Evolutionary conservation across 2,329 filamentous ascomycete species (phyloP), one percentile per base, ranked within the genome.

Genomic region (Neocucurbitaria cava): DNA sequence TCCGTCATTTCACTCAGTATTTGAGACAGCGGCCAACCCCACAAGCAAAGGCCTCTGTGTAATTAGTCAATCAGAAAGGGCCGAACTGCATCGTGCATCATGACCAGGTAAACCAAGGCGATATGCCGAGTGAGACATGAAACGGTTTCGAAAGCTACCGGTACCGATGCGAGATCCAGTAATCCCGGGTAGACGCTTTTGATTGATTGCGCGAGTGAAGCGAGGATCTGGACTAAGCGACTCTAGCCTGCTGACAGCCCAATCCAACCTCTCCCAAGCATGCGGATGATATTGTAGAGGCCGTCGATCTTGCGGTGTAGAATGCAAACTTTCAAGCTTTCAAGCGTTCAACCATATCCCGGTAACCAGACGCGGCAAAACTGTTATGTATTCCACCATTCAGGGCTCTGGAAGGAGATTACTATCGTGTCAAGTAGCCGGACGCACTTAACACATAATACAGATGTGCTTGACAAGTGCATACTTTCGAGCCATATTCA

Each of bases 121-220:
- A 43, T 17, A 36, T 35, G 41, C 21, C 39, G 43, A 45, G 31
- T 41, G 31, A 44, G 20, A 20, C 13, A 26, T 41, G 38, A 43
- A 43, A 30, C 35, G 10, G 52, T 43, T 10, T 44, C 35, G 33
- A 28, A 36, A 43, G 40, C 36, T 49, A 50, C 49, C 38, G n/a
- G 52, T 47, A 40, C 24, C 9, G 24, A 26, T 1, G 31, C 33
- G 42, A 51, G 48, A 61, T 56, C 43, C 10, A 26, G 46, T 28
- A 39, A 50, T 47, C 44, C 44, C 38, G 49, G 23, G 46, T 47
- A 49, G 46, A 54, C 38, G 48, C 59, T 44, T 53, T 59, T 53
- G 33, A 58, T 53, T 54, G 28, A 44, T 35, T 30, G n/a, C 40
- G 24, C 46, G 40, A 40, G 43, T 46, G 51, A 54, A 56, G 56